Percentiles rank a stretch among this genome's conserved stretches.
Conservation (phyloP, 2,329 filamentous ascomycete species). For the Catunica adiposa region DNA sequence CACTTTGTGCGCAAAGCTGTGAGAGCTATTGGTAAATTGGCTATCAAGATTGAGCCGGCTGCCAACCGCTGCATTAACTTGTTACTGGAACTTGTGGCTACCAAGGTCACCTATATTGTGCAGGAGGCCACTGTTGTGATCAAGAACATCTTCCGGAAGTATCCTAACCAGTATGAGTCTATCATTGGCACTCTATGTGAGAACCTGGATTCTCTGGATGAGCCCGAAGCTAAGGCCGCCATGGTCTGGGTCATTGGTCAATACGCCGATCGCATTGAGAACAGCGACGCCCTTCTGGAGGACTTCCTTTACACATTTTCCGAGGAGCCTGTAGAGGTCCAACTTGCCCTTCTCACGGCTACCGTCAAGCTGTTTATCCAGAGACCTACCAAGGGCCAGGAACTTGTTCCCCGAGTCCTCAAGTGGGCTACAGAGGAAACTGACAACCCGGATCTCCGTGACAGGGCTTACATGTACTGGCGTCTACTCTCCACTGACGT, state of each 20-base stretch:
- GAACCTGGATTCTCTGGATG: conserved; percentile 88
- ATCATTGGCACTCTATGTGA: conserved; percentile 94
- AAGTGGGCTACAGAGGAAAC: conserved; percentile 99
- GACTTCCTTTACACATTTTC: conserved; percentile 90
- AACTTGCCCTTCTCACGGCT: conserved; percentile 82
- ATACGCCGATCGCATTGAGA: conserved; percentile 93
- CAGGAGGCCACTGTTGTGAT: conserved; percentile 98
- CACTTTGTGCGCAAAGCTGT: conserved; percentile 98
- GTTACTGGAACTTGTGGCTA: conserved; percentile 79
- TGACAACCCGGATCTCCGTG: conserved; percentile 92
- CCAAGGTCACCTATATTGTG: conserved; percentile 97
- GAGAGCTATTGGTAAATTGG: conserved; percentile 89
- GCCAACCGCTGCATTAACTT: conserved; percentile 84
- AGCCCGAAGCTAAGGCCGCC: conserved; percentile 92
- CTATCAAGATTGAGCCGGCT: conserved; percentile 96
- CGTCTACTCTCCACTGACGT: conserved; percentile 86
- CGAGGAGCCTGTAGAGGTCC: conserved; percentile 90
- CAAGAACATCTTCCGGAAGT: conserved; percentile 97
- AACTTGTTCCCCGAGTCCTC: conserved; percentile 81
- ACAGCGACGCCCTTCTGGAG: conserved; percentile 81
- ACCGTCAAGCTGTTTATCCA: conserved; percentile 98
- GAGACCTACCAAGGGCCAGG: conserved; percentile 81
- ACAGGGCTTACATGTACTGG: conserved; percentile 99
- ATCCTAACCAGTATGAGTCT: conserved; percentile 95
- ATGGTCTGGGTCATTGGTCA: conserved; percentile 99